phyloP scores from a whole-genome alignment of 768 basidiomycete genomes.

The Rhizopogon vulgaris region DNA sequence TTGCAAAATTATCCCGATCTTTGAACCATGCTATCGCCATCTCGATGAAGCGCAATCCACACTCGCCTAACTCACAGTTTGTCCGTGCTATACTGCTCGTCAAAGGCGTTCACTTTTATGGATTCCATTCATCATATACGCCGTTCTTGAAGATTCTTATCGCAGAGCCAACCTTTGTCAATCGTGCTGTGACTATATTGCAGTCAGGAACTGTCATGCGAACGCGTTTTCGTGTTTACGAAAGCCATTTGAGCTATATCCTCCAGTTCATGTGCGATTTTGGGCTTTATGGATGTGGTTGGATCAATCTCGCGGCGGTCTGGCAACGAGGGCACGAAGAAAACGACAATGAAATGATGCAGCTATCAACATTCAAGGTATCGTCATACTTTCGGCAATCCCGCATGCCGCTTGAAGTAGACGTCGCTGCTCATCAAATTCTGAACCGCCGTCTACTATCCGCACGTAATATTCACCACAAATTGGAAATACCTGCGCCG shows the following conservation, averaged over 20 bases:
- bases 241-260: conserved; percentile 83
- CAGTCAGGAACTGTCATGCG: conserved; percentile 80
- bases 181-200: conserved; percentile 68
- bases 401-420: conserved; percentile 74
- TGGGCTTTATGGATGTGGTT: conserved; percentile 91
- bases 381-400: conserved; percentile 66
- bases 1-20: conserved; percentile 60
- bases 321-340: conserved; percentile 46
- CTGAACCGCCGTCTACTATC: conserved; percentile 69
- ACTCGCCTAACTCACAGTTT: conserved; percentile 49
- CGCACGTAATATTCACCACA: conserved; percentile 62
- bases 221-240: conserved; percentile 73
- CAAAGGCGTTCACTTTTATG: conserved; percentile 96
- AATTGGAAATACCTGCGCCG: conserved; percentile 52
- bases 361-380: conserved; percentile 27
- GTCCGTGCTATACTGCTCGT: conserved; percentile 77
- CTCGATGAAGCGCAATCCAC: conserved; percentile 69
- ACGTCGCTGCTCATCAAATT: conserved; percentile 75
- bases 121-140: conserved; percentile 77
- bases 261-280: conserved; percentile 95
- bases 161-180: conserved; percentile 62
- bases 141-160: conserved; percentile 88
- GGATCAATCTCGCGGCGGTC: conserved; percentile 69
- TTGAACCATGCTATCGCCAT: conserved; percentile 84
- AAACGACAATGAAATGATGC: conserved; percentile 9